Base-by-base conservation (phyloP, 106 monocot species). In the Dendrobium huoshanense region DNA sequence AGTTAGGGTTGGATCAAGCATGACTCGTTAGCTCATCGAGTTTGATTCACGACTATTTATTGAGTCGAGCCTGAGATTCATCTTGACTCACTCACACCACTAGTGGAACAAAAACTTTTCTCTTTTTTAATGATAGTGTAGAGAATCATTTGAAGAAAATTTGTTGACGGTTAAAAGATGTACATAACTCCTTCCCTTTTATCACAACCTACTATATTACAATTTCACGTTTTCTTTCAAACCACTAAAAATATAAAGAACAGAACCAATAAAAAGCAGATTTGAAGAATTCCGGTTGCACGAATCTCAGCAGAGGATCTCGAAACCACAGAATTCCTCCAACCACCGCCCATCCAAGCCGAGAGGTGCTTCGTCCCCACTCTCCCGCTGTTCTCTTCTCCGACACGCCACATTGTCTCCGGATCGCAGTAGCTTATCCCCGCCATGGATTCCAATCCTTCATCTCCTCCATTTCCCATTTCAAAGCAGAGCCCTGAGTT, bases 401-500 rank as follows among this genome's bases (percentile, higher is more conserved):
- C 55, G 2, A 22, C 67, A 31, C 29, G 20, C 40, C 17, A 27
- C 9, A 31, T 77, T 1, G 41, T 31, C 67, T 54, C 72, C 31
- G 77, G 16, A 29, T 85, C 77, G 80, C 96, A 96, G 73, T 88
- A 83, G 41, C 73, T 75, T 33, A 92, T 86, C 41, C 84, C 91
- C 55, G 84, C 81, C 68, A 88, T 68, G 9, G 91, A 78, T 4
- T 75, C 88, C 20, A 86, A 45, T 9, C 77, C 86, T 17, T 83
- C 81, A 33, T 40, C 67, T 18, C 85, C 41, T 20, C 78, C 81
- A 19, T 77, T 74, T 3, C 67, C 87, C 41, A 67, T 67, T 17
- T 88, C 89, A 67, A 81, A 94, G 77, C 94, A 98, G 4, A 98
- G 89, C 24, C 88, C 92, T 15, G 72, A 75, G 77, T 98, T 96